Base-by-base conservation (phyloP, 1,284 basidiomycete species). In the Malassezia sympodialis region DNA sequence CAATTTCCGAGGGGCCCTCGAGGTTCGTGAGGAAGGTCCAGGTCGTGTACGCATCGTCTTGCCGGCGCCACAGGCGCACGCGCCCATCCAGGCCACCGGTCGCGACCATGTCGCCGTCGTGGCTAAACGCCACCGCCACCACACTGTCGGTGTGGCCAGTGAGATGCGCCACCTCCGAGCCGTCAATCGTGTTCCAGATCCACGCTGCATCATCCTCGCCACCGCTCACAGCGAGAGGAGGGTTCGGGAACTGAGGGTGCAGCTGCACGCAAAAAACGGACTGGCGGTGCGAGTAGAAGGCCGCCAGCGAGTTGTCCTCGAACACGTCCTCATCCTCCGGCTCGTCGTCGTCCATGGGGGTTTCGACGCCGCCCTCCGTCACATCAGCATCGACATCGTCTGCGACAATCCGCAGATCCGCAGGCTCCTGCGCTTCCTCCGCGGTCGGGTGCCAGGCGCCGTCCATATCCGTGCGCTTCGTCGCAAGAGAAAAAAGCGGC, bases 21-120 rank as follows among this genome's bases (percentile, higher is more conserved):
- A 96, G 78, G 73, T 87, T 87, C 8, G 87, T 89, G 72, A 94
- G 78, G 75, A 96, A 91, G 74, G 90, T 88, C 90, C 93, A 98
- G 49, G 78, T 80, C 59, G 78, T 81, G 77, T 83, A 90, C 55
- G 84, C 78, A 44, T 53, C 55, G 41, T 58, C 65, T 40, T 51
- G 59, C 49, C 58, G 80, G 73, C 84, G 79, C 91, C 91, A 99
- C 54, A 98, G 79, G 60, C 90, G 81, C 21, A 96, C 84, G 69
- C 83, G 85, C 8, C 94, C 93, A 71, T 99, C 93, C 89, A 99
- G 96, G 0, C 93, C 91, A 17, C 90, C 93, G 0, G 90, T 96
- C 12, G 93, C 85, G 55, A 93, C 81, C 80, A 93, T 80, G 75
- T 93, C 85, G 10, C 94, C 93, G 71, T 96, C 90, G 4, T 79